Evolutionary conservation across 371 early-diverging fungal genomes (phyloP).

Genomic region (Zychaea mexicana): DNA sequence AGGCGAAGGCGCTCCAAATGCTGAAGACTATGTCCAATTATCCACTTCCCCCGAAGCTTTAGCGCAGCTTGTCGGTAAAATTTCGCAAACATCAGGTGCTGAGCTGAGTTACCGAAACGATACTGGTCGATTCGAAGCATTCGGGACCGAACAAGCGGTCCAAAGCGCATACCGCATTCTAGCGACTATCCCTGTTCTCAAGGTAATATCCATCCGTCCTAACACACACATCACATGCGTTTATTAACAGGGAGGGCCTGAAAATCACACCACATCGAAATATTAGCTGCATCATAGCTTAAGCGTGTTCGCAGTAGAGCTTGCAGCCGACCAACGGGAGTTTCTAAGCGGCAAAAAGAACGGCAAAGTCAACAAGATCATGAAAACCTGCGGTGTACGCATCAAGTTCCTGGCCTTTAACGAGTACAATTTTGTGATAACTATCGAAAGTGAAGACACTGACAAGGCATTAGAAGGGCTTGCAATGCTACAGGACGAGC

Average conservation of each 20-base stretch:
- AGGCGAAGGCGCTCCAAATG: constrained; percentile 1
- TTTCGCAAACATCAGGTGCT: constrained; percentile 16
- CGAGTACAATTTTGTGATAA: constrained; percentile 71
- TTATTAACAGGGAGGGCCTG: too few species aligned
- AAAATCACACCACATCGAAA: too few species aligned
- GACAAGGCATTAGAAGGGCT: constrained; percentile 59
- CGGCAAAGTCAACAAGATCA: constrained; percentile 87
- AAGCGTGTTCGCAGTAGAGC: constrained; percentile 45
- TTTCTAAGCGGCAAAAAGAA: constrained; percentile 90
- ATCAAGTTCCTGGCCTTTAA: constrained; percentile 54
- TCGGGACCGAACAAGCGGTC: constrained; percentile 10
- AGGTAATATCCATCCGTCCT: too few species aligned
- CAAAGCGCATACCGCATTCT: constrained; percentile 13
- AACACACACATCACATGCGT: too few species aligned
- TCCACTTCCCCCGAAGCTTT: constrained; percentile 11
- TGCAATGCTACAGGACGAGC: constrained; percentile 67
- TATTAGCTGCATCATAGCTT: constrained; percentile 11
- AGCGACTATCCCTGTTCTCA: constrained; percentile 7
- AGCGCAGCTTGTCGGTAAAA: constrained; percentile 5
- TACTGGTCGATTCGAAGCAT: constrained; percentile 14
- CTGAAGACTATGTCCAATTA: background rate
- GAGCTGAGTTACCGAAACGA: constrained; percentile 14
- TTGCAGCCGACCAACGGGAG: constrained; percentile 76
- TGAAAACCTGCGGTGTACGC: constrained; percentile 63
- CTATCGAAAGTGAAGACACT: constrained; percentile 50